Percentiles rank a stretch among this genome's conserved stretches.
phyloP scores from a whole-genome alignment of 208 protist genomes.

The Leishmania mexicana region DNA sequence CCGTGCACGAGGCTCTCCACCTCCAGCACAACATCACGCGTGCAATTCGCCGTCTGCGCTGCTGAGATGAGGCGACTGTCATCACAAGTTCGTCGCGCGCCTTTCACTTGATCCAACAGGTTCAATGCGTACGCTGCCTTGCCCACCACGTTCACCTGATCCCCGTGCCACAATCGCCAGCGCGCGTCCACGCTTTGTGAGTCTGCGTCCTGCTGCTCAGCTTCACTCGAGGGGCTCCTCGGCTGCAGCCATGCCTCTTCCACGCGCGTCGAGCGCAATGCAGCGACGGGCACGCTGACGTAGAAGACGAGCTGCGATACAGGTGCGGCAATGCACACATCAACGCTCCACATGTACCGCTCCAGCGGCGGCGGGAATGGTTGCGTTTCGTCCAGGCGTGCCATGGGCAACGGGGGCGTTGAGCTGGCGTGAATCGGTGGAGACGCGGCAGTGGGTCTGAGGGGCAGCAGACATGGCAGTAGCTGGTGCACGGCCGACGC shows the following conservation, averaged over 20 bases:
- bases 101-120: background rate
- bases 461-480: background rate
- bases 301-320: constrained; percentile 12
- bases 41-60: background rate
- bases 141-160: background rate
- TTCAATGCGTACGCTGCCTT: constrained; percentile 20
- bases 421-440: background rate
- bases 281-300: constrained; percentile 6
- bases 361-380: background rate
- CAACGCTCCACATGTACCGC: constrained; percentile 26
- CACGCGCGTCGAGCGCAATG: constrained; percentile 4
- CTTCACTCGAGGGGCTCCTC: background rate
- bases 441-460: background rate
- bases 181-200: background rate
- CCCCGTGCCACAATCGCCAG: background rate
- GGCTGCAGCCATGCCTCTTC: constrained; percentile 17
- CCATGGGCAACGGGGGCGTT: background rate
- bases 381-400: background rate
- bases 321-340: constrained; percentile 9
- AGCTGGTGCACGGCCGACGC: background rate
- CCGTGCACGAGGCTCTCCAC: constrained; percentile 18
- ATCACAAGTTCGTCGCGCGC: background rate
- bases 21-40: constrained; percentile 22
- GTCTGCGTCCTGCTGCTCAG: background rate
- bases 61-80: background rate